Evolutionary conservation across 352 stramenopile genomes (phyloP).

Genomic region (Pythium aristosporum): DNA sequence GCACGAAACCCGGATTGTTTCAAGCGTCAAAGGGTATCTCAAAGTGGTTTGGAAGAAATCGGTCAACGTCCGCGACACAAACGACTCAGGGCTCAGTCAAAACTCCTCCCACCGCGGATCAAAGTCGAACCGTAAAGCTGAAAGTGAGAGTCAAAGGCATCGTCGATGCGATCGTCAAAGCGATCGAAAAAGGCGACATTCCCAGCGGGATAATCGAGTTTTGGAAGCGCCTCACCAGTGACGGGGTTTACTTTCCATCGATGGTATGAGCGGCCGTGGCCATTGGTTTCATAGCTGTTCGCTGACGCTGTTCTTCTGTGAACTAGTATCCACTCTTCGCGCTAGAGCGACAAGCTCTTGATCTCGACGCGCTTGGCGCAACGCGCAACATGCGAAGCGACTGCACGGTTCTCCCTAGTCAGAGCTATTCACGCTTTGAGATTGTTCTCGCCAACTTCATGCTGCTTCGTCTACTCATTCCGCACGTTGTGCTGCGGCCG

Average conservation of each 20-base stretch:
- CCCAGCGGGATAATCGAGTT: constrained; percentile 59
- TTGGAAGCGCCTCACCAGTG: constrained; percentile 45
- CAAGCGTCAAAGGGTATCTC: constrained; percentile 36
- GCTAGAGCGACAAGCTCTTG: constrained; percentile 38
- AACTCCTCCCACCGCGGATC: background rate
- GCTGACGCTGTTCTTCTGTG: background rate
- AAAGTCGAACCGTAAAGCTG: constrained; percentile 42
- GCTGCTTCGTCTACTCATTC: constrained; percentile 56
- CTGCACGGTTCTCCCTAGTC: background rate
- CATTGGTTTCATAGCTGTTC: background rate
- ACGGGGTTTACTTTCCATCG: constrained; percentile 67
- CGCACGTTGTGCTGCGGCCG: constrained; percentile 52
- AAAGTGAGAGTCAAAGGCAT: constrained; percentile 65
- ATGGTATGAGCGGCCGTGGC: constrained; percentile 29
- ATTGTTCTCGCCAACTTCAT: constrained; percentile 67
- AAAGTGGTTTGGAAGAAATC: constrained; percentile 45
- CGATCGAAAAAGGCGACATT: constrained; percentile 50
- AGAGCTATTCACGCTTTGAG: constrained; percentile 38
- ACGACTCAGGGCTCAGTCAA: background rate
- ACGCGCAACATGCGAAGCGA: constrained; percentile 38
- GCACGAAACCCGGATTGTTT: constrained; percentile 25
- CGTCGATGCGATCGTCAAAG: constrained; percentile 43
- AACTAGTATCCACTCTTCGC: constrained; percentile 58
- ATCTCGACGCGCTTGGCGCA: constrained; percentile 59
- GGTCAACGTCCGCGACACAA: background rate